Conservation (phyloP, 2,329 filamentous ascomycete species). For the Alternaria viburni region DNA sequence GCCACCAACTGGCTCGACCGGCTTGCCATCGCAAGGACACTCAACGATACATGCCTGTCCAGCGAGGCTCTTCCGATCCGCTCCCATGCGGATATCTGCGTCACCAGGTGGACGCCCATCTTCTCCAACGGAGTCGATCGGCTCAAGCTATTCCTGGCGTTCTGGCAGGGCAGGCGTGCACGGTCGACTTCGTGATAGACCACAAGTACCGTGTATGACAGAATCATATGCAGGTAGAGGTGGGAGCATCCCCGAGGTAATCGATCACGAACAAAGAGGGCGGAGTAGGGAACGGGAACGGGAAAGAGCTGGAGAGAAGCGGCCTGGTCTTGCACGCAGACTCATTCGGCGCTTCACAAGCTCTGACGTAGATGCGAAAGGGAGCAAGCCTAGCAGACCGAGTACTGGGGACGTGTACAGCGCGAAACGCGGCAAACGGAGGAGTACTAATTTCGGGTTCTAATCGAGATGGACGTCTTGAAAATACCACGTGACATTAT, state of each 20-base stretch:
- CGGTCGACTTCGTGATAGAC: not conserved
- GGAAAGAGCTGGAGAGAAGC: not conserved
- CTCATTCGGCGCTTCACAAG: not conserved
- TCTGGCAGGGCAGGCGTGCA: not conserved
- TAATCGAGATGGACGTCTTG: not conserved
- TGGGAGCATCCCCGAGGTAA: not conserved
- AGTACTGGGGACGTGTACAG: not conserved
- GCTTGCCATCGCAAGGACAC: not conserved
- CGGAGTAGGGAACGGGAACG: not conserved
- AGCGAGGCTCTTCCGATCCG: not conserved
- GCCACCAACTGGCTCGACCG: not conserved
- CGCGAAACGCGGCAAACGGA: not conserved
- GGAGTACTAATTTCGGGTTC: not conserved
- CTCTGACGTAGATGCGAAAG: not conserved
- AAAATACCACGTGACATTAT: not conserved
- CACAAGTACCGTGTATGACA: not conserved
- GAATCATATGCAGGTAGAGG: not conserved
- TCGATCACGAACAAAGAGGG: not conserved
- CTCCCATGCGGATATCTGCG: not conserved
- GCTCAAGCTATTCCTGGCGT: not conserved
- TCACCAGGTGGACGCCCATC: not conserved
- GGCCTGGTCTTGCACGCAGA: not conserved
- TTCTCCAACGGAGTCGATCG: not conserved
- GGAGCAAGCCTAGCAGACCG: not conserved
- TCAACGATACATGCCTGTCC: not conserved